Evolutionary conservation across 108 stramenopile species (phyloP).

Genomic region (Pelagomonas calceolata): DNA sequence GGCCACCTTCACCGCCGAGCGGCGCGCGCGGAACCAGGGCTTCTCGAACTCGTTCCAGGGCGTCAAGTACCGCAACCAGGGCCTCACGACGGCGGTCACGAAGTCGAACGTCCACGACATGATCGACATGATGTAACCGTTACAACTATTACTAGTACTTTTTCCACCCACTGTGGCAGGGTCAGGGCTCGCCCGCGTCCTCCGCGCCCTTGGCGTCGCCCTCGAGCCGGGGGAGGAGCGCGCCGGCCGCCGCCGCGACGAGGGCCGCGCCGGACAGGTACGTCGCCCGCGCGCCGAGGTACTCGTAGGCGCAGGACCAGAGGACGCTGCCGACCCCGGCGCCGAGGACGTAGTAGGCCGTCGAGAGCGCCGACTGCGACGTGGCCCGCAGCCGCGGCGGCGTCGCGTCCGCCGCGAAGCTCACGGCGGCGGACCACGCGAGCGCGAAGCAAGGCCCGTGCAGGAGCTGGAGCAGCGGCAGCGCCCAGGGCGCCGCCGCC

Average conservation of each 20-base stretch:
- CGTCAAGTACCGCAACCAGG: constrained; percentile 48
- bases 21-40: constrained; percentile 44
- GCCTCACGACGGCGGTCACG: constrained; percentile 45
- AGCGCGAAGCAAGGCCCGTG: constrained; percentile 1
- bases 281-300: not conserved
- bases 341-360: constrained; percentile 1
- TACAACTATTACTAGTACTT: too few relatives aligned
- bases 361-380: not conserved
- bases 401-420: not conserved
- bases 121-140: not conserved
- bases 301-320: not conserved
- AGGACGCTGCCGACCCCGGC: not conserved
- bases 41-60: constrained; percentile 55
- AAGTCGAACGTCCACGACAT: constrained; percentile 28
- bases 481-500: not conserved
- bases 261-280: not conserved
- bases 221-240: not conserved
- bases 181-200: too few relatives aligned
- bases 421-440: not conserved
- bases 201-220: too few relatives aligned
- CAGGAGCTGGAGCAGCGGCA: not conserved
- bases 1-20: constrained; percentile 44
- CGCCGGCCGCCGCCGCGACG: not conserved
- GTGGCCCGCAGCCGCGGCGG: not conserved
- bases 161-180: too few relatives aligned